Evolutionary conservation across 768 basidiomycete genomes (phyloP).

Genomic region (Hygrophoropsis aurantiaca): DNA sequence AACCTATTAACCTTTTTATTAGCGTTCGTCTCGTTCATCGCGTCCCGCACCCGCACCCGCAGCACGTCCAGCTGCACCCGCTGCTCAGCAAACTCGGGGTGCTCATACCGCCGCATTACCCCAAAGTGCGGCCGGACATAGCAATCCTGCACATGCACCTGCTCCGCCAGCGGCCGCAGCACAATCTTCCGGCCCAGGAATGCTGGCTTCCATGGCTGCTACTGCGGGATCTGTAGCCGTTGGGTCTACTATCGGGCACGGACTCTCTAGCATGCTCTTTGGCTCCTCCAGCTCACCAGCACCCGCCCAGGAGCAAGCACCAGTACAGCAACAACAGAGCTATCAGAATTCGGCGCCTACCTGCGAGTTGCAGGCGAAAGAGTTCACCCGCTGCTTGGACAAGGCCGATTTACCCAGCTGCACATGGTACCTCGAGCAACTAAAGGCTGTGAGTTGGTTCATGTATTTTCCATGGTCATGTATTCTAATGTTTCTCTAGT

Average conservation of each 20-base stretch:
- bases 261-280: conserved; percentile 88
- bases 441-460: conserved; percentile 69
- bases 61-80: conserved; percentile 50
- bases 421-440: conserved; percentile 84
- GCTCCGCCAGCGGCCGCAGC: conserved; percentile 37
- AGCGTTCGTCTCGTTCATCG: conserved; percentile 82
- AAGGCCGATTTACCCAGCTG: conserved; percentile 78
- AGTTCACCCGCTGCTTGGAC: conserved; percentile 85
- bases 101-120: conserved; percentile 53
- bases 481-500: conserved; percentile 38
- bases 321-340: conserved; percentile 43
- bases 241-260: conserved; percentile 87
- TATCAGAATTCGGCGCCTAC: conserved; percentile 45
- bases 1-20: background rate
- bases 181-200: conserved; percentile 59
- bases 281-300: conserved; percentile 56
- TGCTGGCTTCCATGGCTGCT: conserved; percentile 84
- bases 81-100: conserved; percentile 43
- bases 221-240: conserved; percentile 89
- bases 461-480: conserved; percentile 5
- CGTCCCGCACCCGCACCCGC: conserved; percentile 55
- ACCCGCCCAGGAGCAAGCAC: conserved; percentile 46
- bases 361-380: conserved; percentile 84
- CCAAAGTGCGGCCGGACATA: conserved; percentile 37
- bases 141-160: conserved; percentile 43